These are phyloP conservation scores for Cylindrodendrum hubeiense DNA, from an alignment of 2,329 filamentous ascomycete genomes.

Conservation along the genomic window DNA sequence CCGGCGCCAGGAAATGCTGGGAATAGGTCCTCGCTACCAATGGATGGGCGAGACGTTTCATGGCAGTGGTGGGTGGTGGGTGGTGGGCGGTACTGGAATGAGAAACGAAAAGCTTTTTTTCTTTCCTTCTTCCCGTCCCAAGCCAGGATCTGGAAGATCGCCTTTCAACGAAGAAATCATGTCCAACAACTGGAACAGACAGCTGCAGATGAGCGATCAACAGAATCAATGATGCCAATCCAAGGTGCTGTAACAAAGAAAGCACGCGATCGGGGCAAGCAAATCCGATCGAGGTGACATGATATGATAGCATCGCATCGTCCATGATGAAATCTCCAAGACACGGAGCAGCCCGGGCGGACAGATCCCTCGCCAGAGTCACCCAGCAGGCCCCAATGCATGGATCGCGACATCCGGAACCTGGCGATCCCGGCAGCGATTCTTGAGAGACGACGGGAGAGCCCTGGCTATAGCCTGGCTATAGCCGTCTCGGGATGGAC, in stretches of 20 bases:
- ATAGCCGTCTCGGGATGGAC: not conserved
- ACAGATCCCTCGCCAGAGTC: constrained; percentile 13
- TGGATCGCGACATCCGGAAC: not conserved
- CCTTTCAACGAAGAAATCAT: constrained; percentile 23
- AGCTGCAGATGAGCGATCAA: constrained; percentile 7
- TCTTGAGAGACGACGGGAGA: constrained; percentile 4
- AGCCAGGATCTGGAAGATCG: constrained; percentile 27
- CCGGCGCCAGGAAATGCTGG: too few relatives aligned
- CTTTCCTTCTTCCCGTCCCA: constrained; percentile 27
- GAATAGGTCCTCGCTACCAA: constrained; percentile 5
- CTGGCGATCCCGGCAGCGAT: constrained; percentile 6
- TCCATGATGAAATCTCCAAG: not conserved
- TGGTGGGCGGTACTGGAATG: constrained; percentile 33
- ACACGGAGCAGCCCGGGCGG: constrained; percentile 8
- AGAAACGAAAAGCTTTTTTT: constrained; percentile 11
- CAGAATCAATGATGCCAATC: constrained; percentile 7
- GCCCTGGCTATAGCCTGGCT: too few relatives aligned
- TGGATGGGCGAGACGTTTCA: constrained; percentile 29
- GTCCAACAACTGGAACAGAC: constrained; percentile 21
- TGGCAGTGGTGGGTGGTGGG: constrained; percentile 28
- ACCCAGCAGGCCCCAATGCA: constrained; percentile 7
- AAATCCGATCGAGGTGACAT: not conserved
- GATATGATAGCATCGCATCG: not conserved
- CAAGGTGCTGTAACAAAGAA: not conserved
- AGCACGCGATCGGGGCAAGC: not conserved